Base-by-base conservation (phyloP, 1,284 basidiomycete species). In the Ustilago curta region DNA sequence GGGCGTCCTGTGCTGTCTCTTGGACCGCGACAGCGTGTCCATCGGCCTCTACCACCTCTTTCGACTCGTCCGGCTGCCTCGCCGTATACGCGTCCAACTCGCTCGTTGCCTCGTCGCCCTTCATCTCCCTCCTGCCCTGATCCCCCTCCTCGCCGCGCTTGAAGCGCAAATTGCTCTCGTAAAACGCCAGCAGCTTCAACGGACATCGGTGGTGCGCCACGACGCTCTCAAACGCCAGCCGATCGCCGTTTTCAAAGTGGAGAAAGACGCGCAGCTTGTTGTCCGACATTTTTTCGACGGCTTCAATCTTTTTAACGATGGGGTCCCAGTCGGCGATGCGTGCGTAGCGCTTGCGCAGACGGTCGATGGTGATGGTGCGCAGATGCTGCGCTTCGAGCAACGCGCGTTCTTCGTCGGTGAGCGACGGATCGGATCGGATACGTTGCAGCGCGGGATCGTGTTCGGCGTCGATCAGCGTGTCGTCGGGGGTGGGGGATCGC, bases 261-360 rank as follows among this genome's bases (percentile, higher is more conserved):
- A 76, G 45, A 39, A 75, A 78, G 4, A 71, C 65, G 16, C 76
- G 29, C 14, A 77, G 31, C 44, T 76, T 70, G 53, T 63, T 60
- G 35, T 67, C 50, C 14, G 62, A 53, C 52, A 58, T 64, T 59
- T 62, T 68, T 27, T 77, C 77, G 18, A 79, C 69, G 19, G 65
- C 75, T 40, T 75, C 71, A 27, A 79, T 40, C 3, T 56, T 32
- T n/a, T 57, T 51, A 8, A 79, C 71, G 35, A 80, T 70, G 31
- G 71, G 63, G 21, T 80, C 78, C 78, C 78, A 80, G 19, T 80
- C 77, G 5, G 70, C 51, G 31, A 80, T 60, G 2, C 57, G 49
- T 0, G 68, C 66, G 51, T 80, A 77, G 21, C 64, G 65, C 11
- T 64, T 65, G 9, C 63, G 58, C 4, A 71, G 52, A 4, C 59